Percentiles rank a stretch among this genome's conserved stretches.
These are phyloP conservation scores for Chytridium lagenaria DNA, from an alignment of 371 early-diverging fungal genomes.

Conservation along the genomic window DNA sequence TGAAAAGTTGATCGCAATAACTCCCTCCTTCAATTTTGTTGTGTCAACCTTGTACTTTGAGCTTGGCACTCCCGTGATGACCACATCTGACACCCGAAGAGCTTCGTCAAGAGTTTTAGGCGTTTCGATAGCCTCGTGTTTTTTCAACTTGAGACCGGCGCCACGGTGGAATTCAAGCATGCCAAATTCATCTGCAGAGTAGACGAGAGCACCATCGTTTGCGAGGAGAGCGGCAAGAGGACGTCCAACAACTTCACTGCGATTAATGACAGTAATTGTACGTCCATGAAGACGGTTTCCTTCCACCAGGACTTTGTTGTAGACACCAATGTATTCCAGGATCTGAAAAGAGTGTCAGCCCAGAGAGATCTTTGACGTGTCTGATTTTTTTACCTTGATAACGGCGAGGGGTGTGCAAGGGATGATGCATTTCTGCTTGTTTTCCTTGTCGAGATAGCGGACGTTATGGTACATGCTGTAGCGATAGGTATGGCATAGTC, in stretches of 20 bases:
- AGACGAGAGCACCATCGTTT: slow-evolving; percentile 97
- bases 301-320: slow-evolving; percentile 85
- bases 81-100: slow-evolving; percentile 86
- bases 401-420: slow-evolving; percentile 96
- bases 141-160: slow-evolving; percentile 71
- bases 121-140: slow-evolving; percentile 81
- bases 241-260: slow-evolving; percentile 96
- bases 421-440: slow-evolving; percentile 90
- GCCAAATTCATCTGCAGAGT: slow-evolving; percentile 89
- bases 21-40: slow-evolving; percentile 87
- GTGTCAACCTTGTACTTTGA: slow-evolving; percentile 86
- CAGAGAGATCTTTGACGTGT: not conserved
- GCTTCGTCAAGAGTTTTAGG: slow-evolving; percentile 76
- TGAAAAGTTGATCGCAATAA: slow-evolving; percentile 94
- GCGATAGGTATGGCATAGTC: slow-evolving; percentile 90
- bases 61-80: slow-evolving; percentile 95
- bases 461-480: slow-evolving; percentile 96
- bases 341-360: slow-evolving; percentile 53
- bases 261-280: slow-evolving; percentile 91
- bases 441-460: slow-evolving; percentile 80
- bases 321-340: slow-evolving; percentile 91
- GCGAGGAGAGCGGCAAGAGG: slow-evolving; percentile 97
- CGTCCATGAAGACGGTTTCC: slow-evolving; percentile 96
- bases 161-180: slow-evolving; percentile 90
- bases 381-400: slow-evolving; percentile 85